Percentiles rank a stretch among this genome's conserved stretches.
These are phyloP conservation scores for Lathyrus oleraceus DNA, from an alignment of 306 rosid genomes.

Conservation along the genomic window DNA sequence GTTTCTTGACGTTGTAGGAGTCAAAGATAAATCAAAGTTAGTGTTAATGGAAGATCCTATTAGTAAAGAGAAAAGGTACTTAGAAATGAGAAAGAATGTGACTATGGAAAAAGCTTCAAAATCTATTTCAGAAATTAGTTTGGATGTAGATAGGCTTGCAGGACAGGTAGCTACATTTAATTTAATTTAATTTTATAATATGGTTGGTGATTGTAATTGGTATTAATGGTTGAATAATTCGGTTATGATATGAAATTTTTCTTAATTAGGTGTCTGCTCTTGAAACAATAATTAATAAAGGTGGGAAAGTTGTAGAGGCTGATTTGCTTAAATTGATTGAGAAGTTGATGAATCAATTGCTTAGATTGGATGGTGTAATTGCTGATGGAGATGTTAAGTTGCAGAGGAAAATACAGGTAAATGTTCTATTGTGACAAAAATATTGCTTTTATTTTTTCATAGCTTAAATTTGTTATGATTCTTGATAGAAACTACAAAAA, in stretches of 20 bases:
- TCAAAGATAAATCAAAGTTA: conserved; percentile 76
- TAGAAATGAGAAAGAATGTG: conserved; percentile 74
- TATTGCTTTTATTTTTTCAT: too few species aligned
- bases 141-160: conserved; percentile 82
- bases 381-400: conserved; percentile 87
- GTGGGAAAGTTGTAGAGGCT: conserved; percentile 72
- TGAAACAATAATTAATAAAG: too few species aligned
- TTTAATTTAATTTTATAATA: background rate
- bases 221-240: conserved; percentile 30
- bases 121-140: conserved; percentile 72
- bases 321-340: conserved; percentile 69
- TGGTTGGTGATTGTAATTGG: conserved; percentile 6
- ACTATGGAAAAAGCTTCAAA: conserved; percentile 80
- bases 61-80: conserved; percentile 71
- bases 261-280: conserved; percentile 68
- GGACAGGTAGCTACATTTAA: conserved; percentile 58
- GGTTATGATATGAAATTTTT: conserved; percentile 17
- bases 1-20: conserved; percentile 77
- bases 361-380: conserved; percentile 71
- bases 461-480: too few species aligned
- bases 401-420: conserved; percentile 93
- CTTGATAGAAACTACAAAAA: too few species aligned
- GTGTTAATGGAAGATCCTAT: conserved; percentile 77
- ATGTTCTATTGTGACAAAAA: too few species aligned
- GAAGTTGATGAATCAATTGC: conserved; percentile 79